Evolutionary conservation across 768 basidiomycete genomes (phyloP).

Genomic region (Russula abietina): DNA sequence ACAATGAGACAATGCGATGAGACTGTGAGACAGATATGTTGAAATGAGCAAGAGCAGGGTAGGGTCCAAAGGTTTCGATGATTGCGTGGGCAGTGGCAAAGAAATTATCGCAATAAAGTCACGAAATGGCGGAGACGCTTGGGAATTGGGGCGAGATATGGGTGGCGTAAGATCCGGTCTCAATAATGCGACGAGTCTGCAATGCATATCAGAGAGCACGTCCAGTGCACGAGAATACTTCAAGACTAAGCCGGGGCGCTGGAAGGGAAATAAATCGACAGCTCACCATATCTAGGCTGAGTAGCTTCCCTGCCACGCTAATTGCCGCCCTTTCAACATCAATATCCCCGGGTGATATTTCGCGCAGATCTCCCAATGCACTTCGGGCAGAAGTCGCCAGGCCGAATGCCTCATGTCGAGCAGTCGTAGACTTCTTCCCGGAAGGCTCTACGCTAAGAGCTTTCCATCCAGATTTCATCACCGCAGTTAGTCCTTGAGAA

Average conservation of each 20-base stretch:
- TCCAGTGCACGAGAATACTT: slow-evolving; percentile 50
- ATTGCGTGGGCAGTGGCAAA: slow-evolving; percentile 38
- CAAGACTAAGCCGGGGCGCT: neutral
- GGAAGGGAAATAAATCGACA: neutral
- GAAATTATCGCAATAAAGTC: slow-evolving; percentile 32
- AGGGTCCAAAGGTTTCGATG: slow-evolving; percentile 30
- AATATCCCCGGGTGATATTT: slow-evolving; percentile 40
- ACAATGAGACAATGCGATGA: slow-evolving; percentile 38
- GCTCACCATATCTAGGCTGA: slow-evolving; percentile 67
- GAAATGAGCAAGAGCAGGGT: slow-evolving; percentile 48
- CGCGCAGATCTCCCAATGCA: slow-evolving; percentile 45
- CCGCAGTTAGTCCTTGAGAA: slow-evolving; percentile 48
- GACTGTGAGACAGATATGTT: slow-evolving; percentile 52
- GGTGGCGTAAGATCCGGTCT: neutral
- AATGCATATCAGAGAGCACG: slow-evolving; percentile 43
- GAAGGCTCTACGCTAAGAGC: slow-evolving; percentile 30
- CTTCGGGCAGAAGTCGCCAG: slow-evolving; percentile 38
- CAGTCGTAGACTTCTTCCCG: slow-evolving; percentile 27
- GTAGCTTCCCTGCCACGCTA: slow-evolving; percentile 60
- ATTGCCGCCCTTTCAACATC: slow-evolving; percentile 72
- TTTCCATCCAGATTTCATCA: slow-evolving; percentile 60
- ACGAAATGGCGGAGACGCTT: slow-evolving; percentile 14
- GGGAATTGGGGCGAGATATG: slow-evolving; percentile 16
- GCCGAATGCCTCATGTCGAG: slow-evolving; percentile 30
- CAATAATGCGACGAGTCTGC: slow-evolving; percentile 35